Conservation (phyloP, 2,329 filamentous ascomycete species). For the Fusarium irregulare region DNA sequence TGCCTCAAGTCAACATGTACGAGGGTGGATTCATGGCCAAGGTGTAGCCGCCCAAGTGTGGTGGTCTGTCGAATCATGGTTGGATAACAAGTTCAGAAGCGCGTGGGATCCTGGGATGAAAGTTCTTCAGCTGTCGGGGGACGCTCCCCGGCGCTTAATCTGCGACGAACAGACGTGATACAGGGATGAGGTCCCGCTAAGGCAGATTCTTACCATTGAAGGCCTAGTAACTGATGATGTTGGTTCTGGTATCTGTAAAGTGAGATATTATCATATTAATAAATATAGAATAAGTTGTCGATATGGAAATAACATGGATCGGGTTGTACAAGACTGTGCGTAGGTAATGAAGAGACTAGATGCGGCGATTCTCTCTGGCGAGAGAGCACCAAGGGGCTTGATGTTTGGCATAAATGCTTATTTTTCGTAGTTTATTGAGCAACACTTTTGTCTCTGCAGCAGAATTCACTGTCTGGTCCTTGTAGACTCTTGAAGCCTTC, state of each 20-base stretch:
- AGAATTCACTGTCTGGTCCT: too few relatives aligned
- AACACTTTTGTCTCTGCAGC: too few relatives aligned
- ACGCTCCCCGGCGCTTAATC: conserved; percentile 10
- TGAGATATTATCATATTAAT: background rate
- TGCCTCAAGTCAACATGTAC: background rate
- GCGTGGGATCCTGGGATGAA: background rate
- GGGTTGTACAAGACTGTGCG: background rate
- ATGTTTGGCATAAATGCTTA: too few relatives aligned
- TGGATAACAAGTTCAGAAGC: background rate
- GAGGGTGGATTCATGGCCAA: background rate
- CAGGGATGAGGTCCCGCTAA: background rate
- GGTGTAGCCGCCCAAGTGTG: background rate
- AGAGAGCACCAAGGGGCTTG: too few relatives aligned
- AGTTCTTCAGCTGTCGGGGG: background rate
- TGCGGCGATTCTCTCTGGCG: too few relatives aligned
- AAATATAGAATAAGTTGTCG: background rate
- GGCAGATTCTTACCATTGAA: background rate
- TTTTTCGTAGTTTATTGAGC: too few relatives aligned
- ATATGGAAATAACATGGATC: background rate
- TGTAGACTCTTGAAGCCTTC: too few relatives aligned
- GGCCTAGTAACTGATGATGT: too few relatives aligned
- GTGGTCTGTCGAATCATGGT: background rate
- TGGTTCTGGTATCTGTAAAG: too few relatives aligned
- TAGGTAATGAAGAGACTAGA: background rate
- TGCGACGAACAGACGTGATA: background rate